These are phyloP conservation scores for Rhexocercosporidium sp. DNA, from an alignment of 2,329 filamentous ascomycete species.

Conservation along the genomic window DNA sequence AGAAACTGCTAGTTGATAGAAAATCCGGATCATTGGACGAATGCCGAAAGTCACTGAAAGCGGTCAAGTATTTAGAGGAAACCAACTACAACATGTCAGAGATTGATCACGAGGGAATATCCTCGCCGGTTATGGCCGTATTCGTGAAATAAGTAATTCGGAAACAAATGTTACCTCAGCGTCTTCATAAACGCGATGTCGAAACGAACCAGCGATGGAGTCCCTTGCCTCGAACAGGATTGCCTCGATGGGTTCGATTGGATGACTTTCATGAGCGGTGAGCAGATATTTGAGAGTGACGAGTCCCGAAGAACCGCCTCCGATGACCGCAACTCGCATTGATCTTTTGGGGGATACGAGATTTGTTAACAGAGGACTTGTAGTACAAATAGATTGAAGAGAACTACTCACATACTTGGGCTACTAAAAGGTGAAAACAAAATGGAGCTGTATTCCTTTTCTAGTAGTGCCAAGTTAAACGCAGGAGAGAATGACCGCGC, in stretches of 20 bases:
- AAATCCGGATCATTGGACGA: constrained; percentile 50
- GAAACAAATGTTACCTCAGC: constrained; percentile 44
- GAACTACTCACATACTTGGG: too few relatives aligned
- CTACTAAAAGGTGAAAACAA: too few relatives aligned
- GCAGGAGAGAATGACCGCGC: too few relatives aligned
- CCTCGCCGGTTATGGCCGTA: background rate
- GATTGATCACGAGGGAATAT: background rate
- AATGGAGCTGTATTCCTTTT: too few relatives aligned
- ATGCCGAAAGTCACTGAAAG: constrained; percentile 56
- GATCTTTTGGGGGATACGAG: too few relatives aligned
- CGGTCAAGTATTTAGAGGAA: constrained; percentile 55
- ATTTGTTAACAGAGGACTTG: too few relatives aligned
- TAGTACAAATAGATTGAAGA: too few relatives aligned
- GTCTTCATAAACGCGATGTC: constrained; percentile 52
- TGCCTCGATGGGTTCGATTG: constrained; percentile 45
- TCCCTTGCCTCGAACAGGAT: constrained; percentile 51
- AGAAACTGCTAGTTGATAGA: constrained; percentile 46
- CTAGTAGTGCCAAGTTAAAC: too few relatives aligned
- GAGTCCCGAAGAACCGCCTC: constrained; percentile 52
- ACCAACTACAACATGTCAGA: constrained; percentile 45
- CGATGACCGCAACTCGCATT: constrained; percentile 47
- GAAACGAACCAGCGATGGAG: constrained; percentile 53
- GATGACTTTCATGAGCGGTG: constrained; percentile 45
- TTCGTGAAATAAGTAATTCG: background rate
- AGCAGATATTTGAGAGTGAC: constrained; percentile 48